Percentiles rank a stretch among this genome's conserved stretches.
These are phyloP conservation scores for Epichloe bromicola DNA, from an alignment of 2,329 filamentous ascomycete genomes.

Conservation along the genomic window DNA sequence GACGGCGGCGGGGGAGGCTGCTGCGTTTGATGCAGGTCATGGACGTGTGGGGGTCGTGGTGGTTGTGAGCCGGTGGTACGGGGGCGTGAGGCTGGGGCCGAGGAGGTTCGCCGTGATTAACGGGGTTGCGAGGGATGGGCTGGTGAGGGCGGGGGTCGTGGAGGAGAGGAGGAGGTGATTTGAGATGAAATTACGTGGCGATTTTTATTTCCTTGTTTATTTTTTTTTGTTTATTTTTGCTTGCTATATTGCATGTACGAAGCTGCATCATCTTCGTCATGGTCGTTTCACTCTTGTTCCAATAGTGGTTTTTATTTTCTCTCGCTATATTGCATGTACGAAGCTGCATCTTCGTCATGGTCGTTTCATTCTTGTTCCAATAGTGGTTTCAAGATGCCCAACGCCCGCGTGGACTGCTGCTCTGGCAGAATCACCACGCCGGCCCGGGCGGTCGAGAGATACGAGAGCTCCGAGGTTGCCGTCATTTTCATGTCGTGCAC, in stretches of 20 bases:
- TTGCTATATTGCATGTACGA: neutral
- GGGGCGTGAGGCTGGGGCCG: slow-evolving; percentile 77
- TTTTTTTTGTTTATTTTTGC: neutral
- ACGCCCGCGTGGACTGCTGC: slow-evolving; percentile 58
- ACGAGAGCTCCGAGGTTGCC: slow-evolving; percentile 65
- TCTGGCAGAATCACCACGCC: slow-evolving; percentile 79
- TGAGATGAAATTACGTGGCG: neutral
- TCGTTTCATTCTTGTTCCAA: slow-evolving; percentile 22
- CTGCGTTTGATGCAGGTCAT: slow-evolving; percentile 89
- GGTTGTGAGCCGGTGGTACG: slow-evolving; percentile 91
- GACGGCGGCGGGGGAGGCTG: slow-evolving; percentile 75
- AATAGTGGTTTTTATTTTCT: slow-evolving; percentile 27
- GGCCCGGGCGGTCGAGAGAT: slow-evolving; percentile 76
- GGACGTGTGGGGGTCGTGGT: slow-evolving; percentile 86
- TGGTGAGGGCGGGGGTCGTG: slow-evolving; percentile 64
- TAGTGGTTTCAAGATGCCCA: slow-evolving; percentile 52
- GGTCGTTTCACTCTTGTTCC: slow-evolving; percentile 15
- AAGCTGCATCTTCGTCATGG: neutral
- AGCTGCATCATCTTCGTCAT: neutral
- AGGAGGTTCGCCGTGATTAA: slow-evolving; percentile 88
- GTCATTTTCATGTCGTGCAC: slow-evolving; percentile 53
- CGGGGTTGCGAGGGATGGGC: slow-evolving; percentile 66
- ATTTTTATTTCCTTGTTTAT: neutral
- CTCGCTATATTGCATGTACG: no score
- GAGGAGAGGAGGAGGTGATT: slow-evolving; percentile 22